Evolutionary conservation across 208 protist species (phyloP).

Genomic region (Acanthamoeba triangularis): DNA sequence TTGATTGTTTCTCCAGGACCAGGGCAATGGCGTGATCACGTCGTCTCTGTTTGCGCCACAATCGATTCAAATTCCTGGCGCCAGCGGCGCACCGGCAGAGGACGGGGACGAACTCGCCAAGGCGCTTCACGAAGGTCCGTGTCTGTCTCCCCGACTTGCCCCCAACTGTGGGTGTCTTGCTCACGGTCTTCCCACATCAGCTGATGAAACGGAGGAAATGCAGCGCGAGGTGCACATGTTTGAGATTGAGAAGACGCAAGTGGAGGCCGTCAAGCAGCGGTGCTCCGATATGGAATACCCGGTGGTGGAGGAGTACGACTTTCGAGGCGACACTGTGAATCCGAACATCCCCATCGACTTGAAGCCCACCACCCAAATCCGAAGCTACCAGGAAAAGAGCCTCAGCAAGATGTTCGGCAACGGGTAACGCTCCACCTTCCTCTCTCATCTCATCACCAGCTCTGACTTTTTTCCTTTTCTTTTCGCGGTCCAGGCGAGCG

Average conservation of each 20-base stretch:
- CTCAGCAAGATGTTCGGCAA: conserved; percentile 94
- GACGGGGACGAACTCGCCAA: neutral
- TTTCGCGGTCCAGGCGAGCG: conserved; percentile 77
- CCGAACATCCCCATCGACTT: conserved; percentile 92
- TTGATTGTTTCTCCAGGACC: neutral
- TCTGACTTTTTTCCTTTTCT: neutral
- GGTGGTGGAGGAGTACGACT: conserved; percentile 94
- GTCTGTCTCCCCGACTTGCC: neutral
- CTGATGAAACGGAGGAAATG: conserved; percentile 34
- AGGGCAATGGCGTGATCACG: neutral
- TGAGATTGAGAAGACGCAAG: conserved; percentile 70
- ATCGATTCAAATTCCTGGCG: conserved; percentile 49
- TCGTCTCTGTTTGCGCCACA: conserved; percentile 18
- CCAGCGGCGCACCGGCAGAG: neutral
- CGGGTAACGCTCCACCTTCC: conserved; percentile 78
- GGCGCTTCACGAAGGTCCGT: conserved; percentile 5
- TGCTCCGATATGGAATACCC: conserved; percentile 89
- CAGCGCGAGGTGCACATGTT: conserved; percentile 52
- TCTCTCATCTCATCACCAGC: no score
- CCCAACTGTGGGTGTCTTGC: neutral
- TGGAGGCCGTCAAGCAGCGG: conserved; percentile 85
- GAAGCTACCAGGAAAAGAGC: conserved; percentile 92
- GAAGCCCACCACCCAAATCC: conserved; percentile 89
- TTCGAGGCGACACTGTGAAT: conserved; percentile 89
- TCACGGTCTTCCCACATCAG: neutral